Conservation (phyloP, 2,329 filamentous ascomycete genomes). For the Cladophialophora yegresii region DNA sequence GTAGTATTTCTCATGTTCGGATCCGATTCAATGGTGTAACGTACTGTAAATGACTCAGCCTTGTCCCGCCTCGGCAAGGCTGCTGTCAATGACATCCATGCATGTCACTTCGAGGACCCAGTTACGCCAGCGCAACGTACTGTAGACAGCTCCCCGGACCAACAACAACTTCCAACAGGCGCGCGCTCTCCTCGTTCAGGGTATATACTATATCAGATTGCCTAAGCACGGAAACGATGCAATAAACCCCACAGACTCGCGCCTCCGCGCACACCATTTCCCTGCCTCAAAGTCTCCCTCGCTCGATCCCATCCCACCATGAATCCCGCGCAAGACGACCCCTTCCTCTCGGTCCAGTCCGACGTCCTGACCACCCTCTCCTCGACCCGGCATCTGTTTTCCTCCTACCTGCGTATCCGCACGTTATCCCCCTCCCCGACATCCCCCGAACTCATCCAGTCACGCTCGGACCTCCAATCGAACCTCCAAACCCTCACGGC, state of each 20-base stretch:
- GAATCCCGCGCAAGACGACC: conserved; percentile 40
- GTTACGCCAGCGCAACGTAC: too few species aligned
- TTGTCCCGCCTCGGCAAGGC: neutral
- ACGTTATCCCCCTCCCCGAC: conserved; percentile 71
- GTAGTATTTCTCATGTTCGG: neutral
- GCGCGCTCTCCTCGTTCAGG: neutral
- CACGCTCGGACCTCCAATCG: conserved; percentile 73
- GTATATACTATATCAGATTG: neutral
- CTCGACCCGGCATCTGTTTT: conserved; percentile 80
- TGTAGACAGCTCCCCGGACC: too few species aligned
- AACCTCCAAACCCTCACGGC: conserved; percentile 74
- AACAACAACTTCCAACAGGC: neutral
- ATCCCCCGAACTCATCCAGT: conserved; percentile 69
- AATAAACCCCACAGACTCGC: neutral
- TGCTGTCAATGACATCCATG: neutral
- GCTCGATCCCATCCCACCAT: too few species aligned
- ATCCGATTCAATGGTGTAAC: neutral
- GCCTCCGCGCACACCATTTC: conserved; percentile 1
- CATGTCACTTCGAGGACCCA: neutral
- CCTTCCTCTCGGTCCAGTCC: conserved; percentile 53
- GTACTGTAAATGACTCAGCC: neutral
- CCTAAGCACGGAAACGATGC: neutral
- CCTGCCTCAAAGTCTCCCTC: too few species aligned
- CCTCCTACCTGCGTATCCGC: conserved; percentile 93
- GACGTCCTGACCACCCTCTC: conserved; percentile 85